Evolutionary conservation across 2,329 filamentous ascomycete genomes (phyloP), one percentile per base, ranked within the genome.

Genomic region (Cordyceps javanica): DNA sequence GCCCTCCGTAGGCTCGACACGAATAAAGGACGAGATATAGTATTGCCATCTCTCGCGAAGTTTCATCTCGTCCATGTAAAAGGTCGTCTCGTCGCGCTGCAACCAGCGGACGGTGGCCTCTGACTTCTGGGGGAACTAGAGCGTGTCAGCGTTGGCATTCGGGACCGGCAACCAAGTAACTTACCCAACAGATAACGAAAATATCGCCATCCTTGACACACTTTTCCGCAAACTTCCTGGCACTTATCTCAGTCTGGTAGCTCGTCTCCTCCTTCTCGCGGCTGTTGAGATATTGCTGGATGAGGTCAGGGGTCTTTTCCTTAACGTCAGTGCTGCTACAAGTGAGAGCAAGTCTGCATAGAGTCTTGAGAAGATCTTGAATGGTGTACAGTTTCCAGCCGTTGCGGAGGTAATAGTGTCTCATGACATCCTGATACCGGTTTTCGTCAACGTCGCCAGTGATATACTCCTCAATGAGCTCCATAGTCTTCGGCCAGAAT

Each of bases 351-450:
- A 92, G 87, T 59, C 91, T 88, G 59, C 88, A 88, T 39, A 97
- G 82, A 1, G 88, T 88, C 68, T 86, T 86, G 55, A 97, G 82
- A 30, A 97, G 84, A 69, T 96, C 92, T 68, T 95, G 90, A 62
- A 97, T 86, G 5, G 90, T 92, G 75, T 97, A 99, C 39, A 97
- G 75, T 66, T 91, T 91, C 88, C 93, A 99, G 7, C 94, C 94
- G 63, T 86, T 89, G 68, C 88, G 87, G 59, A 97, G 80, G 70
- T 97, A 99, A 74, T 91, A 97, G 63, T 92, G 89, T 25, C 94
- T 88, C 58, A 99, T 79, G 6, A 91, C 88, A 67, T 97, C 92
- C 71, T 97, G 93, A 64, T 96, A 90, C 30, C 90, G 86, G 55
- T 77, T 80, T 72, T 92, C 86, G 54, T 97, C 94, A 38, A 92